phyloP scores from a whole-genome alignment of 2,329 filamentous ascomycete genomes.

The Fusarium marasasianum region DNA sequence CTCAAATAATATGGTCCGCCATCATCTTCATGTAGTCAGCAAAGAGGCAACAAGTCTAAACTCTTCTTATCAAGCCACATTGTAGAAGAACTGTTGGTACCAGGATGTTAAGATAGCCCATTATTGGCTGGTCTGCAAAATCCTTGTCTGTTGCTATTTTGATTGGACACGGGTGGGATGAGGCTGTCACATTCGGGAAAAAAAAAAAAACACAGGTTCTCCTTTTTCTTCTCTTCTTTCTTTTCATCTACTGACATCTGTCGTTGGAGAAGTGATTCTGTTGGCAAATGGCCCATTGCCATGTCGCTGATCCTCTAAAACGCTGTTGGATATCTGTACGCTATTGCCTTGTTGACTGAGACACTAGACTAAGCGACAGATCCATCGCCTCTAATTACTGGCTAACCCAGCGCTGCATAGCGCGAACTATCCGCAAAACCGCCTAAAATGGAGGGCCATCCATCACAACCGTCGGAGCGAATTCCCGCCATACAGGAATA shows the following conservation, averaged over 20 bases:
- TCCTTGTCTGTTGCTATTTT: neutral
- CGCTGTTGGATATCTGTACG: neutral
- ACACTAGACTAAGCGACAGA: neutral
- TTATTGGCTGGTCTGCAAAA: neutral
- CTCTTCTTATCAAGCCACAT: neutral
- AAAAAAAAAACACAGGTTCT: too few species aligned
- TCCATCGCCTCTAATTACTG: neutral
- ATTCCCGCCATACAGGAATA: neutral
- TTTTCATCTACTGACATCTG: too few species aligned
- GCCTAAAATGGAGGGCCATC: neutral
- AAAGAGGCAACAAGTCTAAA: neutral
- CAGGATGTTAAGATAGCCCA: neutral
- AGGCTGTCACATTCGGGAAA: neutral
- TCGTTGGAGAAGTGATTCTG: neutral
- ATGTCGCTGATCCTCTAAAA: rapidly evolving
- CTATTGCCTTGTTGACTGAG: neutral
- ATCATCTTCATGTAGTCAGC: neutral
- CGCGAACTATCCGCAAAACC: neutral
- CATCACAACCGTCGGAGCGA: neutral
- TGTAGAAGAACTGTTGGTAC: neutral
- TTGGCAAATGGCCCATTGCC: neutral
- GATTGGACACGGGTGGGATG: neutral
- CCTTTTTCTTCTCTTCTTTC: neutral
- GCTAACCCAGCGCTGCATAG: neutral
- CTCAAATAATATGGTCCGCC: neutral